These are phyloP conservation scores for Lanmaoa pseudosensibilis DNA, from an alignment of 768 basidiomycete genomes.

Conservation along the genomic window DNA sequence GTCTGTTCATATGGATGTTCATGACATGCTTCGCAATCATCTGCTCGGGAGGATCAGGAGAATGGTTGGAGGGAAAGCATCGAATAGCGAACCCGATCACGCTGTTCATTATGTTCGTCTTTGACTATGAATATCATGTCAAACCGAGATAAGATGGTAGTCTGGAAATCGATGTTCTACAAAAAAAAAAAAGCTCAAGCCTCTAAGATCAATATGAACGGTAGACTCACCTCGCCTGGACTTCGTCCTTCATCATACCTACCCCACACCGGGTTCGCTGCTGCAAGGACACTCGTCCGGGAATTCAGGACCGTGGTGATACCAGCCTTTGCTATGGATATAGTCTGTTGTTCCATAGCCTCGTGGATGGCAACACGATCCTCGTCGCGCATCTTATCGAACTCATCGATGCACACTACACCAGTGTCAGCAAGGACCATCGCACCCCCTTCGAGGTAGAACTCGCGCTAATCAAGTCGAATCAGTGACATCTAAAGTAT, in stretches of 20 bases:
- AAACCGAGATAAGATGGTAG: slow-evolving; percentile 96
- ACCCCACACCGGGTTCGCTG: slow-evolving; percentile 97
- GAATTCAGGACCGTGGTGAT: slow-evolving; percentile 98
- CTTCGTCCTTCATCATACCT: slow-evolving; percentile 96
- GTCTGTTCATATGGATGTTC: slow-evolving; percentile 97
- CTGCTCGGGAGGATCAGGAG: slow-evolving; percentile 39
- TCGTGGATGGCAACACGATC: slow-evolving; percentile 99
- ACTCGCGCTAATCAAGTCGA: slow-evolving; percentile 69
- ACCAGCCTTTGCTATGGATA: slow-evolving; percentile 98
- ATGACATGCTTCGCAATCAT: slow-evolving; percentile 97
- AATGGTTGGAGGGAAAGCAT: neutral
- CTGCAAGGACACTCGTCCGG: slow-evolving; percentile 91
- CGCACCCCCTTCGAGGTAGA: slow-evolving; percentile 97
- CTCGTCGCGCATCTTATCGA: slow-evolving; percentile 99
- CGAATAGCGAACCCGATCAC: slow-evolving; percentile 69
- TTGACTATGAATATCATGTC: slow-evolving; percentile 99
- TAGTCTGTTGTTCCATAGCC: slow-evolving; percentile 99
- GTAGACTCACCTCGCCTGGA: slow-evolving; percentile 75
- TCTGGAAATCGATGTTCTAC: slow-evolving; percentile 94
- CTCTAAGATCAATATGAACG: neutral
- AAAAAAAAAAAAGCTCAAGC: neutral
- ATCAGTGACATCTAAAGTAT: slow-evolving; percentile 1
- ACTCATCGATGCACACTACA: slow-evolving; percentile 99
- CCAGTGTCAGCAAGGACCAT: slow-evolving; percentile 99
- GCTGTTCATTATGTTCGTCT: slow-evolving; percentile 93